A percentile compares a stretch with the other conserved stretches of the same genome.
Evolutionary conservation across 208 protist genomes (phyloP).

Genomic region (Wallacemonas sp.): DNA sequence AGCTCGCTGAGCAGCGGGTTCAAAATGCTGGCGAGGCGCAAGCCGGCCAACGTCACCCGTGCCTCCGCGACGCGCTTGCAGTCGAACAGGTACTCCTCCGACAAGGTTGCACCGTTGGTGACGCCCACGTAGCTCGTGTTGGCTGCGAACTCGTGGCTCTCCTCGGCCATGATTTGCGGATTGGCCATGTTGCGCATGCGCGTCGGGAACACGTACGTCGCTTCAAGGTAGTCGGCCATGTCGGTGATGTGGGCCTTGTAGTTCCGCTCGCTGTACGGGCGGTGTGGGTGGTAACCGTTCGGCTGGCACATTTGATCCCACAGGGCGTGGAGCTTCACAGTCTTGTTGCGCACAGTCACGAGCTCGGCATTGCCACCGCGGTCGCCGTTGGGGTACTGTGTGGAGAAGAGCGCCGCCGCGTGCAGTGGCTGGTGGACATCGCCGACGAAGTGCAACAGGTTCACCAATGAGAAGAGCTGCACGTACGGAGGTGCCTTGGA

Average conservation of each 20-base stretch:
- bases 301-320: conserved; percentile 82
- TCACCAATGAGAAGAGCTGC: conserved; percentile 65
- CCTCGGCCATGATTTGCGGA: conserved; percentile 35
- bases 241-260: conserved; percentile 29
- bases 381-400: conserved; percentile 60
- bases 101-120: conserved; percentile 24
- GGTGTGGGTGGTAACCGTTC: conserved; percentile 12
- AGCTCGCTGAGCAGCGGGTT: conserved; percentile 43
- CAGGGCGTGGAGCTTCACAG: conserved; percentile 57
- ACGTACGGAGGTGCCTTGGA: conserved; percentile 44
- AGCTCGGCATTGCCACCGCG: conserved; percentile 65
- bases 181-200: conserved; percentile 26
- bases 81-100: conserved; percentile 48
- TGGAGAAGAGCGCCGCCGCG: conserved; percentile 40
- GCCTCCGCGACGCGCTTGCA: conserved; percentile 48
- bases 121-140: conserved; percentile 70
- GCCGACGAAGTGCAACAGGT: conserved; percentile 82
- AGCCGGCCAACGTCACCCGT: conserved; percentile 67
- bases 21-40: conserved; percentile 66
- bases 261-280: conserved; percentile 53
- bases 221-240: conserved; percentile 59
- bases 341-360: conserved; percentile 39
- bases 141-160: conserved; percentile 68
- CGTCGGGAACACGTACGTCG: conserved; percentile 50
- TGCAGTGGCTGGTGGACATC: conserved; percentile 91